These are phyloP conservation scores for Vanderwaltozyma tropicalis DNA, from an alignment of 805 yeast genomes.

Conservation along the genomic window DNA sequence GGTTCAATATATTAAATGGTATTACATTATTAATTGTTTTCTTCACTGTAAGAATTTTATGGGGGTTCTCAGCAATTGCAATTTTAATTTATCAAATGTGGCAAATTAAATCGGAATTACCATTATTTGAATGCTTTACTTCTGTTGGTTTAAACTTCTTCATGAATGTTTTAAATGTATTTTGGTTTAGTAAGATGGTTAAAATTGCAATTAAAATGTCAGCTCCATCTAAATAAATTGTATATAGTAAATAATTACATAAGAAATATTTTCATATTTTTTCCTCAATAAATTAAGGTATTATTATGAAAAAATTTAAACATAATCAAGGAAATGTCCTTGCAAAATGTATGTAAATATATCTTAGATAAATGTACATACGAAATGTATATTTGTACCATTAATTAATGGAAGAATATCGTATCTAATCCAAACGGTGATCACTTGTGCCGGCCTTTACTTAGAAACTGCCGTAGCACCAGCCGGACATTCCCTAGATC, in stretches of 20 bases:
- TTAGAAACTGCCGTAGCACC: too few relatives aligned
- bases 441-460: too few relatives aligned
- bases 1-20: constrained; percentile 58
- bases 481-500: too few relatives aligned
- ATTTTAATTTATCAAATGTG: constrained; percentile 38
- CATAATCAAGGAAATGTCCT: too few relatives aligned
- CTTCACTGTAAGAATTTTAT: constrained; percentile 64
- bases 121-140: constrained; percentile 36
- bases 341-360: too few relatives aligned
- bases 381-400: too few relatives aligned
- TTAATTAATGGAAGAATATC: too few relatives aligned
- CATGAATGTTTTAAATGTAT: constrained; percentile 57
- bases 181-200: constrained; percentile 85
- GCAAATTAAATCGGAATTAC: constrained; percentile 35
- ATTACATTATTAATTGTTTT: constrained; percentile 53
- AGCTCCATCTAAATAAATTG: background rate
- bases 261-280: too few relatives aligned
- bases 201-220: constrained; percentile 48
- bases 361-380: too few relatives aligned
- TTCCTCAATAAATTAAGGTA: background rate
- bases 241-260: background rate
- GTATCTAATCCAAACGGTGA: too few relatives aligned
- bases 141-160: constrained; percentile 49
- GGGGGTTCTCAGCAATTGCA: constrained; percentile 75
- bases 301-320: too few relatives aligned